A percentile compares a stretch with the other conserved stretches of the same genome.
Conservation (phyloP, 73 alveolate species). For the Tetrahymena borealis region DNA sequence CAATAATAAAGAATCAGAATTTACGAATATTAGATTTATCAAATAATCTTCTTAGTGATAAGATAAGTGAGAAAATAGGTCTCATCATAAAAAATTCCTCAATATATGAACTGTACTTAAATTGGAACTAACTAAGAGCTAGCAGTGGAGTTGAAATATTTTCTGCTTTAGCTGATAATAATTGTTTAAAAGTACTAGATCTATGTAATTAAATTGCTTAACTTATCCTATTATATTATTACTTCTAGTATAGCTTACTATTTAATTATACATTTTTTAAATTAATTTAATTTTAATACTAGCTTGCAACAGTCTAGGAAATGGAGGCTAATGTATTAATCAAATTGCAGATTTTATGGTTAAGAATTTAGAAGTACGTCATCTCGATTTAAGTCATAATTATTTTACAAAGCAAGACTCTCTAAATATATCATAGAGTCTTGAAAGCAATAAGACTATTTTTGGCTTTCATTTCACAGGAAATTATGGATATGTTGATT, state of each 20-base stretch:
- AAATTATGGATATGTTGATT: conserved; percentile 37
- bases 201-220: neutral
- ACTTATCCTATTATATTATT: neutral
- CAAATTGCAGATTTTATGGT: conserved; percentile 1
- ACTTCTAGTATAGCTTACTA: neutral
- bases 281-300: too few species aligned
- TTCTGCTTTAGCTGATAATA: conserved; percentile 8
- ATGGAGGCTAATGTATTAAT: neutral
- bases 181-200: conserved; percentile 15
- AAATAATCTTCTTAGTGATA: neutral
- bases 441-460: conserved; percentile 10
- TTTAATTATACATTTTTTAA: neutral
- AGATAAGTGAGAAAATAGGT: neutral
- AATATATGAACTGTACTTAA: conserved; percentile 17
- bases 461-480: conserved; percentile 41
- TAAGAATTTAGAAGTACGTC: conserved; percentile 10
- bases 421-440: neutral
- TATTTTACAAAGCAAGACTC: conserved; percentile 7
- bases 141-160: conserved; percentile 1
- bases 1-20: conserved; percentile 2
- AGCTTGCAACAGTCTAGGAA: conserved; percentile 14
- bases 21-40: conserved; percentile 10
- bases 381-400: conserved; percentile 21
- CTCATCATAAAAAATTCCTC: conserved; percentile 9
- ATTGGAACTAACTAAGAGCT: conserved; percentile 24